Evolutionary conservation across 2,329 filamentous ascomycete genomes (phyloP).

Genomic region (Macrophomina phaseolina): DNA sequence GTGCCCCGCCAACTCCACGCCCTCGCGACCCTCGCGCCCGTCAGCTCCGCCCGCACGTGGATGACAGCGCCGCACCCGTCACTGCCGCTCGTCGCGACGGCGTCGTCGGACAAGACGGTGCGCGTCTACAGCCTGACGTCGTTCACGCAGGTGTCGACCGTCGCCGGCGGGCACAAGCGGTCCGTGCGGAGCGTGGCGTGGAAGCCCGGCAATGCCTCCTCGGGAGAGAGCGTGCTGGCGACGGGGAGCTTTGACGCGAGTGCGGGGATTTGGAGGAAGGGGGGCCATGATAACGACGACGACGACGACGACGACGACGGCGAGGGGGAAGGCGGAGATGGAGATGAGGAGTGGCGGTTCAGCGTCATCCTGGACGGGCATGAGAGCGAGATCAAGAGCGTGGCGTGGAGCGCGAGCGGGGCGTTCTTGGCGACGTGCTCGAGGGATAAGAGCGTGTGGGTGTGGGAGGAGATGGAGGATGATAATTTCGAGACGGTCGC

Average conservation of each 20-base stretch:
- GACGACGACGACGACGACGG: not conserved
- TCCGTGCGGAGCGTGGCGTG: constrained; percentile 86
- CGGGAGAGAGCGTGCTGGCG: constrained; percentile 73
- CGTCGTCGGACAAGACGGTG: constrained; percentile 83
- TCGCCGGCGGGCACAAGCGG: constrained; percentile 88
- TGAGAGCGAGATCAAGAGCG: constrained; percentile 87
- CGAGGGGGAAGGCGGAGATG: constrained; percentile 45
- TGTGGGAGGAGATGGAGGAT: constrained; percentile 95
- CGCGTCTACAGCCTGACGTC: constrained; percentile 87
- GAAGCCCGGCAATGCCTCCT: constrained; percentile 69
- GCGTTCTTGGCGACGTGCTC: constrained; percentile 87
- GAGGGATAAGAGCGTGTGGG: constrained; percentile 94
- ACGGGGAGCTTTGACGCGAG: constrained; percentile 94
- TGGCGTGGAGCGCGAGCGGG: constrained; percentile 75
- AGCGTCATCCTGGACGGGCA: constrained; percentile 92
- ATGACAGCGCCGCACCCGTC: constrained; percentile 82
- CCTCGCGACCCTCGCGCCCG: constrained; percentile 60
- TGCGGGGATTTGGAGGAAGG: constrained; percentile 70
- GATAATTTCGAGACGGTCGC: constrained; percentile 98
- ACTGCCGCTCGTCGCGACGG: constrained; percentile 85
- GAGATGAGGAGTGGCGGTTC: constrained; percentile 80
- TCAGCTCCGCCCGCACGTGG: constrained; percentile 74
- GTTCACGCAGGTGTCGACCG: constrained; percentile 77
- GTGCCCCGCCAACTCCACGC: constrained; percentile 38
- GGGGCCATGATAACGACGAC: not conserved